These are phyloP conservation scores for Hyaloraphidium curvatum DNA, from an alignment of 192 early-diverging fungal genomes.

Conservation along the genomic window DNA sequence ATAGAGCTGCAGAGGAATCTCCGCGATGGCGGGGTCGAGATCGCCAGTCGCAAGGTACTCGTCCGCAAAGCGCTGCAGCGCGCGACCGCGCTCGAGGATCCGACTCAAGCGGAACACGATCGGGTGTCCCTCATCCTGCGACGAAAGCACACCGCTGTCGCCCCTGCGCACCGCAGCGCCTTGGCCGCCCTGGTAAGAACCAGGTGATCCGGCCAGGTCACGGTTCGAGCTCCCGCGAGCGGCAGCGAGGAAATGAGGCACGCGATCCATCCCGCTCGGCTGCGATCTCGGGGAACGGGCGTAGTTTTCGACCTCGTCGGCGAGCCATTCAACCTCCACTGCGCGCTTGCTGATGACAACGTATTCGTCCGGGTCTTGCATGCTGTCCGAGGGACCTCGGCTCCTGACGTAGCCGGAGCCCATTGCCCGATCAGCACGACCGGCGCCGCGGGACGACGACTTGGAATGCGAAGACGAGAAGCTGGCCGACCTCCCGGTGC, in stretches of 20 bases:
- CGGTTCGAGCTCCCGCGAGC: neutral
- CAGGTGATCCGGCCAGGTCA: neutral
- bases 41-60: too few relatives aligned
- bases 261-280: neutral
- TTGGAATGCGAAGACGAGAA: too few relatives aligned
- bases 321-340: slow-evolving; percentile 32
- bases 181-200: neutral
- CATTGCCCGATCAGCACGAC: too few relatives aligned
- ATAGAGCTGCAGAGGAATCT: too few relatives aligned
- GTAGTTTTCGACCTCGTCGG: slow-evolving; percentile 7
- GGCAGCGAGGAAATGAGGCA: neutral
- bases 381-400: neutral
- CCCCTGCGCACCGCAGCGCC: neutral
- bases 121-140: too few relatives aligned
- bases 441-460: too few relatives aligned
- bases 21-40: too few relatives aligned
- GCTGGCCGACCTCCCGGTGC: too few relatives aligned
- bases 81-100: too few relatives aligned
- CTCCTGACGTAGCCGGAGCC: too few relatives aligned
- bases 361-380: slow-evolving; percentile 22
- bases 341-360: slow-evolving; percentile 27
- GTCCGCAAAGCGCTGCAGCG: too few relatives aligned
- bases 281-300: neutral
- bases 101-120: too few relatives aligned
- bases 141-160: neutral